Evolutionary conservation across 2,329 filamentous ascomycete species (phyloP), one percentile per base, ranked within the genome.

Genomic region (Penicillium sp.): DNA sequence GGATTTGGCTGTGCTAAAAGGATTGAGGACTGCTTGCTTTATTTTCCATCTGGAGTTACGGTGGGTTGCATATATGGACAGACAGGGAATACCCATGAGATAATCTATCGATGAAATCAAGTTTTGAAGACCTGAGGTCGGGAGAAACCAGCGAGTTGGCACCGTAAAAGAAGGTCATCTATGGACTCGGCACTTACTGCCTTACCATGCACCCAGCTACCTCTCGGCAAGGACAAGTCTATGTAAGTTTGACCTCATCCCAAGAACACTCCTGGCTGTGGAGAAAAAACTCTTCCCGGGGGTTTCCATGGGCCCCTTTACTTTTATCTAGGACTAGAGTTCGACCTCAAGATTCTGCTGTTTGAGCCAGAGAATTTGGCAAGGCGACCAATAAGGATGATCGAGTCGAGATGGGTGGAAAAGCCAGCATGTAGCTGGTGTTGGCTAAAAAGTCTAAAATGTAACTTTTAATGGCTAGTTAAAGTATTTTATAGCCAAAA

Each of bases 21-120:
- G 28, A 30, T 30, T 7, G 19, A 30, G 28, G 28, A 30, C 7
- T 33, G 30, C 30, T 33, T 33, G 8, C 10, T 57, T 42, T 3
- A 40, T 1, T 22, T 43, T n/a, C 10, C n/a, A 58, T 51, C 26
- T 30, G 57, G 57, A 37, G 57, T 59, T 59, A n/a, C 22, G 51
- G 51, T 35, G 48, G 48, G 49, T 8, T 28, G 26, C 4, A 22
- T 46, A 28, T 26, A 19, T 45, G 19, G 19, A 33, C 22, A 38
- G 22, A 48, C 40, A 30, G n/a, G 28, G 42, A 58, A 59, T 59
- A 59, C 57, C 57, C 57, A 37, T 59, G 57, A 22, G 51, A 54
- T 48, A 54, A 54, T 54, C 28, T 46, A 46, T 48, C 33, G 22
- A 59, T 19, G n/a, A 56, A 25, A 53, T 33, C 8, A 49, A 13